Evolutionary conservation across 108 stramenopile species (phyloP), one percentile per base, ranked within the genome.

Genomic region (Conticribra guillardii): DNA sequence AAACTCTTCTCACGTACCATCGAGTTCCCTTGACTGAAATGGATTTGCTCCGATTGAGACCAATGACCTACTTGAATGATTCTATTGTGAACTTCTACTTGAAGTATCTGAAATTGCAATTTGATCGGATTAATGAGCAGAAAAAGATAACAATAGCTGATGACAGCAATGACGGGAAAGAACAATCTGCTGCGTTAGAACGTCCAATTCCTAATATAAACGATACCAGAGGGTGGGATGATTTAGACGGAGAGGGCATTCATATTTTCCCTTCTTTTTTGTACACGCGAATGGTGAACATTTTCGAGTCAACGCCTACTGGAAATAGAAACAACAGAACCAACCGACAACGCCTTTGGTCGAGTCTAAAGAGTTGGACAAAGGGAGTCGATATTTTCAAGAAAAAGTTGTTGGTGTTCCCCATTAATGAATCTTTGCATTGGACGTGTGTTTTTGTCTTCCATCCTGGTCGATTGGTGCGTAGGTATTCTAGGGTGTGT

Each of bases 361-460:
- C 68, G 23, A 58, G 64, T 26, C 45, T 88, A 28, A 59, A 80
- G 63, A 53, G 67, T 37, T 88, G 87, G 87, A 83, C 85, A 16
- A 73, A 81, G n/a, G 66, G 62, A 50, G 61, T 76, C 16, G 85
- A 86, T 55, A 77, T 88, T 18, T 86, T 88, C 56, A 60, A 49
- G 23, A 87, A 85, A 54, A 53, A 71, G 11, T 79, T 86, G 51
- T 55, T 86, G 34, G 27, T 88, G 5, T 72, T 88, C 11, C 87
- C 87, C 11, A 69, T 88, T 18, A 80, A 80, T 41, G 69, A 85
- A 46, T 31, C 55, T 23, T 46, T 87, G 37, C 88, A 89, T 77
- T 89, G 88, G 88, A 77, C 76, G 47, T 54, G 73, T 31, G 34
- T 69, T 28, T 28, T 76, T 17, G 70, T 74, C 1, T 71, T 47